Percentiles rank a stretch among this genome's conserved stretches.
Conservation (phyloP, 306 rosid genomes). For the Neltuma alba region DNA sequence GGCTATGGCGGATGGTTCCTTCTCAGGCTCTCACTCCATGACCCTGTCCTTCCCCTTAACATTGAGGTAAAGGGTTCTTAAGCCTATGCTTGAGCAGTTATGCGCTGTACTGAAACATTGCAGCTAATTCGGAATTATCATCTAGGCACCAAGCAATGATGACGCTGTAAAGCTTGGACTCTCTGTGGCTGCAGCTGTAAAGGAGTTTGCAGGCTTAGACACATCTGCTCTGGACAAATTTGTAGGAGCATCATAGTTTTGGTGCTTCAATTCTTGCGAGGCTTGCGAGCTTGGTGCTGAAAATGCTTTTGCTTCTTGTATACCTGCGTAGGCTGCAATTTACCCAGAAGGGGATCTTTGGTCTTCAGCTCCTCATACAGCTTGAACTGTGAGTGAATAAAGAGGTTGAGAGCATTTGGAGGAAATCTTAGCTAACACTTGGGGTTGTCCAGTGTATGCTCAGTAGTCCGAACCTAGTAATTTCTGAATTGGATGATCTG, state of each 20-base stretch:
- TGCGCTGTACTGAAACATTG: background rate
- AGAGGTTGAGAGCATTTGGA: background rate
- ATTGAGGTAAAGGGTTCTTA: conserved; percentile 69
- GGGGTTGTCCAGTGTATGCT: too few species aligned
- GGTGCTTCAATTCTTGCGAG: background rate
- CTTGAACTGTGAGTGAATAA: conserved; percentile 28
- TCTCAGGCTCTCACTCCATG: conserved; percentile 90
- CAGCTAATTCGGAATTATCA: conserved; percentile 34
- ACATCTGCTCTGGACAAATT: conserved; percentile 80
- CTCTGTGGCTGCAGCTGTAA: conserved; percentile 61
- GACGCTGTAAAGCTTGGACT: conserved; percentile 78
- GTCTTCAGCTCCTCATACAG: conserved; percentile 6
- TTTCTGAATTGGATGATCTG: too few species aligned
- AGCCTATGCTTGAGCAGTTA: conserved; percentile 7
- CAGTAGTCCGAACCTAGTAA: too few species aligned
- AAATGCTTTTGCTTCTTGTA: conserved; percentile 30
- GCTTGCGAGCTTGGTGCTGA: conserved; percentile 15
- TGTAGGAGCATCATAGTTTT: conserved; percentile 49
- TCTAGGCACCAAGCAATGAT: conserved; percentile 70
- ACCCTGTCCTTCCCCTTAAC: conserved; percentile 97
- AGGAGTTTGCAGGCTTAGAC: conserved; percentile 75
- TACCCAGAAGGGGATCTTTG: conserved; percentile 20
- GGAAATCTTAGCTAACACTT: background rate
- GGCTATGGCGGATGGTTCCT: conserved; percentile 97
- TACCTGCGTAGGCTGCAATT: conserved; percentile 17